Base-by-base conservation (phyloP, 495 filamentous ascomycete genomes). In the Aspergillus carlsbadensis region DNA sequence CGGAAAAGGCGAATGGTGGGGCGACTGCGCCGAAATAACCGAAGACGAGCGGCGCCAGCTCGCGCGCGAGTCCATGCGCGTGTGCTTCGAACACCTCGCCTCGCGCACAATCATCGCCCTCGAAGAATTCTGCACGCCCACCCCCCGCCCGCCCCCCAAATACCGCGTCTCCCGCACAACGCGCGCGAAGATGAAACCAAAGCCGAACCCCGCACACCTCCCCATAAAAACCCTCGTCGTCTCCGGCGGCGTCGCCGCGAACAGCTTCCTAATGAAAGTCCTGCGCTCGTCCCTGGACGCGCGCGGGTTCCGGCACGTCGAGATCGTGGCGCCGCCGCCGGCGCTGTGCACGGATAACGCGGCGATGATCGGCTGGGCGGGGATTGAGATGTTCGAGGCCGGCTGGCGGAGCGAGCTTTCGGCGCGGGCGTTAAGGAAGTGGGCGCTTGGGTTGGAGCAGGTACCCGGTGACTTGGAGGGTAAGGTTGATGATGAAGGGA, bases 321-420 rank as follows among this genome's bases (percentile, higher is more conserved):
- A 76, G 24, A 60, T 98, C 11, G 68, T 85, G 4, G 86, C 86
- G 36, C 94, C 94, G 18, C 94, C 94, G 4, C 65, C 80, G 18
- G 72, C 76, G 43, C 75, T 92, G 58, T 96, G 94, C 61, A 96
- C 90, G 0, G 94, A 98, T 65, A 97, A 98, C 74, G 94, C 92
- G 14, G 91, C 91, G n/a, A 98, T 98, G 94, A 91, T 97, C 61
- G 93, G 88, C 1, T 98, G 94, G 94, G 81, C 92, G 5, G 94
- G 88, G 0, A 79, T 91, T 51, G 92, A 96, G 76, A 96, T 98
- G 91, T 97, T 78, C 55, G 84, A 91, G 67, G 83, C 78, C 3
- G 92, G 93, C 0, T 93, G 82, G 79, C 69, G 73, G 45, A 87
- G 83, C 15, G 77, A 79, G 18, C 61, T 92, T 24, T 75, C 70